Evolutionary conservation across 768 basidiomycete species (phyloP), one percentile per base, ranked within the genome.

Genomic region (Fibroporia radiculosa): DNA sequence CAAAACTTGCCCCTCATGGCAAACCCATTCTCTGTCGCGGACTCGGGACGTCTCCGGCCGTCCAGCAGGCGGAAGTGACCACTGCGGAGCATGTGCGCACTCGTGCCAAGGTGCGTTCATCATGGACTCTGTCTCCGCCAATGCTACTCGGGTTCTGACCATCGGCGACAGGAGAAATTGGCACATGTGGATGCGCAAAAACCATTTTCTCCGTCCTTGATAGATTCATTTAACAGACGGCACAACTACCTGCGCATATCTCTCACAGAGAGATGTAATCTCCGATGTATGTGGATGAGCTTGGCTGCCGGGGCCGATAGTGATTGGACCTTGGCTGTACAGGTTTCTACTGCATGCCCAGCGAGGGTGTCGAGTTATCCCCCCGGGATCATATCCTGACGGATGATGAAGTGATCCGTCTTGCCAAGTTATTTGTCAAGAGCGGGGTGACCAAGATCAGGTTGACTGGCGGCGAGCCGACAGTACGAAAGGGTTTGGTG

Each of bases 281-380:
- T 93, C 45, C 75, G 91, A 64, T 93, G 91, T 85, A 49, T 29
- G 68, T 59, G 26, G 3, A 22, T 29, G 23, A 10, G 22, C 34
- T 28, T 41, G 31, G 28, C 43, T 41, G 39, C 13, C 45, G 10
- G 37, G 29, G 14, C 8, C 44, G 27, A 56, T 33, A 19, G 35
- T 33, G 8, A 12, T 35, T 11, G 50, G 28, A 33, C 33, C 4
- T 33, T 44, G 26, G n/a, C 34, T 38, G 36, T 53, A 52, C 50
- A 93, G 87, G 89, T 54, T 90, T 90, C 55, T 93, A 93, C 59
- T 93, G 89, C 56, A 93, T 93, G 90, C 90, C 89, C 2, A 76
- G 72, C 42, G 79, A 84, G 56, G 88, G 89, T 25, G 66, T 92
- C 4, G 75, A 83, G 42, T 71, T 92, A 22, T 82, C 85, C 11